A percentile compares a stretch with the other conserved stretches of the same genome.
Conservation (phyloP, 257 asterid genomes). For the Penstemon eatonii region DNA sequence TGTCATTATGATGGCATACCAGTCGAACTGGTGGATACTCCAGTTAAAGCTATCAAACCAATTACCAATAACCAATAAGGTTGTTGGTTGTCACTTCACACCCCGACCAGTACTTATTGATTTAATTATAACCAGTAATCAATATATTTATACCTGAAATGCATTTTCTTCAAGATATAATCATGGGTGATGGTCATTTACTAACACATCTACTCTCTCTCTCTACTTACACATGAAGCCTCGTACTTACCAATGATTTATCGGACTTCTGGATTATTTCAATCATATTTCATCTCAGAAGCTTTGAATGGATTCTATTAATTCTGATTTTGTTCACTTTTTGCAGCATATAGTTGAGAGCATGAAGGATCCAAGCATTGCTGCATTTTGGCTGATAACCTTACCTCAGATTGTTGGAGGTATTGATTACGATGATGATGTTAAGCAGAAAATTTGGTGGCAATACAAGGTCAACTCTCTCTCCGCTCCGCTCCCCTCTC, state of each 20-base stretch:
- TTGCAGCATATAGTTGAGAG: conserved; percentile 89
- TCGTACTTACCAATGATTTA: not conserved
- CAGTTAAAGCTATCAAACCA: too few relatives aligned
- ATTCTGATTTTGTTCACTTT: conserved; percentile 28
- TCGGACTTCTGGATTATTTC: not conserved
- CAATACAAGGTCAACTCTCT: conserved; percentile 68
- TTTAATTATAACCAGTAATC: too few relatives aligned
- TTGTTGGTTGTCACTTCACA: too few relatives aligned
- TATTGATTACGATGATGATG: conserved; percentile 79
- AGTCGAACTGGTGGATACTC: not conserved
- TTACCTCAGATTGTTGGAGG: conserved; percentile 94
- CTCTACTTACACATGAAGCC: not conserved
- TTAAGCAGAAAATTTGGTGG: conserved; percentile 97
- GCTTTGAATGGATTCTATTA: conserved; percentile 12
- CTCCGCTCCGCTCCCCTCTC: too few relatives aligned
- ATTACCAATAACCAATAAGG: too few relatives aligned
- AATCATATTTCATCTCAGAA: conserved; percentile 18
- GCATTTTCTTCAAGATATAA: too few relatives aligned
- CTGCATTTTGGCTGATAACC: conserved; percentile 94
- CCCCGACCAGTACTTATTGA: too few relatives aligned
- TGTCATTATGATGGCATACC: not conserved
- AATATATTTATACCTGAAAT: too few relatives aligned
- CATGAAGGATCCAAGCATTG: conserved; percentile 97
- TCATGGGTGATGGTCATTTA: too few relatives aligned
- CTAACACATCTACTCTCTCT: too few relatives aligned